A percentile compares a stretch with the other conserved stretches of the same genome.
Conservation (phyloP, 2,329 filamentous ascomycete species). For the Podosphaera aphanis region DNA sequence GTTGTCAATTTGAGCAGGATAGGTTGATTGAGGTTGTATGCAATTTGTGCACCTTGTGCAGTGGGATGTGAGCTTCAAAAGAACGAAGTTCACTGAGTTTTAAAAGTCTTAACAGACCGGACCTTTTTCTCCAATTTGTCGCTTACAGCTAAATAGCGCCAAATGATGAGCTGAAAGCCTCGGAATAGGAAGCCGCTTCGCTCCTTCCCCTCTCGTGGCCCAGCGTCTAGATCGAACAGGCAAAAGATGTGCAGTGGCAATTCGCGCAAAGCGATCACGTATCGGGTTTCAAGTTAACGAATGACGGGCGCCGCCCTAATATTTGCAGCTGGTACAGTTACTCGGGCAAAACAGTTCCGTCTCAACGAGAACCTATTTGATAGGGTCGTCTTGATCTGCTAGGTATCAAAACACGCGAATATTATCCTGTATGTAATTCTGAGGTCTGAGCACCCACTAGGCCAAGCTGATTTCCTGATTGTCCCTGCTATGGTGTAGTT, state of each 20-base stretch:
- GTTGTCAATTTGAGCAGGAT: not conserved
- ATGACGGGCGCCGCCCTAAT: not conserved
- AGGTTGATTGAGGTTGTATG: not conserved
- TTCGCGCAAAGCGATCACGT: not conserved
- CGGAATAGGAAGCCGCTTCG: constrained; percentile 5
- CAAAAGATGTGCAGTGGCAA: not conserved
- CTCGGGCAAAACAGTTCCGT: not conserved
- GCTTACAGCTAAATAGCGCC: not conserved
- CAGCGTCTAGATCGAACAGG: constrained; percentile 3
- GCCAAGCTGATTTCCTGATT: not conserved
- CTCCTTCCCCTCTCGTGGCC: constrained; percentile 7
- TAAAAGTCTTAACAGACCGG: not conserved
- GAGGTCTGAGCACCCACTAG: constrained; percentile 1
- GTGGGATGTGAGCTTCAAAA: not conserved
- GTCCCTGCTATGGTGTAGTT: not conserved
- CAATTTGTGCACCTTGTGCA: not conserved
- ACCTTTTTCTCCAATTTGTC: not conserved
- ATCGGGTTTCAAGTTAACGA: not conserved
- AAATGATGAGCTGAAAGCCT: not conserved
- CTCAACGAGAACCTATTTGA: not conserved
- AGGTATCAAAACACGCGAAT: not conserved
- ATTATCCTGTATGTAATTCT: not conserved
- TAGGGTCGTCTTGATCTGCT: not conserved
- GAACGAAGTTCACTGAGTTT: not conserved
- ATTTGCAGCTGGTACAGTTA: not conserved